Percentiles rank a stretch among this genome's conserved stretches.
Conservation (phyloP, 331 rosid species). For the Pyrus hybrid region DNA sequence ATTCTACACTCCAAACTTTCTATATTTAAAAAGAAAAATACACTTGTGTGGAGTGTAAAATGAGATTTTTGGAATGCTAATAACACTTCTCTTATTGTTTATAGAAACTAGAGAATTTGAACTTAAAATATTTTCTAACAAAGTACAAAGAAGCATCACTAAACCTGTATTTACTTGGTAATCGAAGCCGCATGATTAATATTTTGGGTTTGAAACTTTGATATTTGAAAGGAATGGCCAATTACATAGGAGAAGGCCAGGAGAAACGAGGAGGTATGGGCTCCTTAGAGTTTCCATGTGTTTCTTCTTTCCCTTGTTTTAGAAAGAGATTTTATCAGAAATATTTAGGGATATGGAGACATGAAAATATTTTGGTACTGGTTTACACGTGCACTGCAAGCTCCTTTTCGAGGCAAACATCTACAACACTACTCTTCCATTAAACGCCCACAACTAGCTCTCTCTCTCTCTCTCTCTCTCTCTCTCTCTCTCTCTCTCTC, state of each 20-base stretch:
- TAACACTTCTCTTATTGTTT: too few relatives aligned
- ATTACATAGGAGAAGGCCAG: neutral
- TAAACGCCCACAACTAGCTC: constrained; percentile 43
- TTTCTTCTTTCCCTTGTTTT: neutral
- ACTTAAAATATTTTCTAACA: neutral
- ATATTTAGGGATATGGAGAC: constrained; percentile 14
- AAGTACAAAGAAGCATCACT: neutral
- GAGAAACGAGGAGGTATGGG: constrained; percentile 25
- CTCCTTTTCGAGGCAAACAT: constrained; percentile 75
- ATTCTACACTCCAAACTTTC: too few relatives aligned
- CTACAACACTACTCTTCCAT: constrained; percentile 31
- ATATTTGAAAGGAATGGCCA: neutral
- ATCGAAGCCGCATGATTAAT: neutral
- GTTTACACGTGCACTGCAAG: constrained; percentile 77
- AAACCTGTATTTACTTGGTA: neutral
- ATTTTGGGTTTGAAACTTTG: neutral
- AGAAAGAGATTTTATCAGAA: neutral
- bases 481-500: neutral
- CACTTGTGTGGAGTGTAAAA: too few relatives aligned
- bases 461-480: too few relatives aligned
- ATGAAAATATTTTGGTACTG: constrained; percentile 43
- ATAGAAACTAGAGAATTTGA: neutral
- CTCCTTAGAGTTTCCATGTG: constrained; percentile 10
- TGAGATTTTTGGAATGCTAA: too few relatives aligned
- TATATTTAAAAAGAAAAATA: too few relatives aligned